phyloP scores from a whole-genome alignment of 1,139 yeast genomes.

The Hyphopichia fennica region DNA sequence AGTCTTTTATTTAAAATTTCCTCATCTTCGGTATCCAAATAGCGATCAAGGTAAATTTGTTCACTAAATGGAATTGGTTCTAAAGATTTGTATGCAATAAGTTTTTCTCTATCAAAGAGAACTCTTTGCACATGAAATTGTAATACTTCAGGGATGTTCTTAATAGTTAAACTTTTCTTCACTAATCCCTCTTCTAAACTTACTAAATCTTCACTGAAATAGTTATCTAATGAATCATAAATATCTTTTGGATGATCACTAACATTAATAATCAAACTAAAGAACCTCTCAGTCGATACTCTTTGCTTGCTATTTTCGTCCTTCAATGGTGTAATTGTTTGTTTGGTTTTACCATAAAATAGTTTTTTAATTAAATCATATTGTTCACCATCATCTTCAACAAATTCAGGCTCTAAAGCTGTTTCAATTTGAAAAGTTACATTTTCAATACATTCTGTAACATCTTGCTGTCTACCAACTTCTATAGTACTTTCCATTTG shows the following conservation, averaged over 20 bases:
- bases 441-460: constrained; percentile 94
- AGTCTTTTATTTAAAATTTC: constrained; percentile 52
- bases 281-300: constrained; percentile 71
- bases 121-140: constrained; percentile 95
- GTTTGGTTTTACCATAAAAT: constrained; percentile 69
- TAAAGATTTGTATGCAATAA: constrained; percentile 77
- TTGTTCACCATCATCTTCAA: constrained; percentile 81
- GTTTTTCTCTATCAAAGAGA: constrained; percentile 73
- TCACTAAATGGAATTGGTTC: constrained; percentile 83
- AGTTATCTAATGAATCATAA: constrained; percentile 86
- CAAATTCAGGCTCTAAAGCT: constrained; percentile 67
- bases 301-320: constrained; percentile 57
- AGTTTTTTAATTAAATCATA: constrained; percentile 72
- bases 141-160: constrained; percentile 72
- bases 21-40: constrained; percentile 69
- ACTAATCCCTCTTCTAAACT: constrained; percentile 72
- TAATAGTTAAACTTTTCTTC: constrained; percentile 70
- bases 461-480: constrained; percentile 93
- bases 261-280: constrained; percentile 78
- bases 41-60: constrained; percentile 80
- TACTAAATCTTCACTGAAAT: constrained; percentile 74
- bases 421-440: constrained; percentile 91
- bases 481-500: constrained; percentile 73
- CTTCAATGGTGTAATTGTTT: constrained; percentile 38
- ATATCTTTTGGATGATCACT: constrained; percentile 86